Evolutionary conservation across 1,284 basidiomycete genomes (phyloP), one percentile per base, ranked within the genome.

Genomic region (Marasmius fiardii): DNA sequence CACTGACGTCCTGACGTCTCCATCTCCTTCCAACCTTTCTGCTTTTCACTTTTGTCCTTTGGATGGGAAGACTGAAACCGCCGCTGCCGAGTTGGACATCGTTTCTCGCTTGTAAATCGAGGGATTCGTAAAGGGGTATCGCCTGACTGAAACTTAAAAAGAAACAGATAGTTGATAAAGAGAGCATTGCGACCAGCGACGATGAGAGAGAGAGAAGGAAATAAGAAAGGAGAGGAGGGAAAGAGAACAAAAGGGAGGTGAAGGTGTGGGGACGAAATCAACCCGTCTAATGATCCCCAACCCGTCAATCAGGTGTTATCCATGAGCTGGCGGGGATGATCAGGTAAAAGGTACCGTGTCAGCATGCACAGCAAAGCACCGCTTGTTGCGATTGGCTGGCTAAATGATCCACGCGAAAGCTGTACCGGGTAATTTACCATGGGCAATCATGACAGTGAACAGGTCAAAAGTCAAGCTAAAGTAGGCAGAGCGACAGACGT

Each of bases 1-100:
- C 59, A 33, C 53, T 60, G 0, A 60, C 54, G 26, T 37, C 59
- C 24, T 45, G 28, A 4, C 58, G 26, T 45, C 51, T 57, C 14
- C 24, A 14, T 5, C 49, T 5, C 23, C 28, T 47, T 41, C 52
- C 12, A 14, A 35, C 28, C 37, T 55, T 18, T 11, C 24, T n/a
- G 44, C 35, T 52, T 18, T 21, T 31, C 18, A 26, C 18, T 12
- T 52, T 37, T 12, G n/a, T 52, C 35, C 51, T 41, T 18, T 37
- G 44, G 23, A 45, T 45, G 12, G 44, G 44, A 5, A 45, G 23
- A 23, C 11, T 2, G 44, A 45, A 45, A 1, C 44, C 26, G 18
- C 44, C 44, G 16, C 16, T 2, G 2, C 16, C 11, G 23, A 45
- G n/a, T 11, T 45, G 7, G n/a, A 8, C 8, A 45, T 20, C 14